These are phyloP conservation scores for Amylostereum areolatum DNA, from an alignment of 1,284 basidiomycete genomes.

Conservation along the genomic window DNA sequence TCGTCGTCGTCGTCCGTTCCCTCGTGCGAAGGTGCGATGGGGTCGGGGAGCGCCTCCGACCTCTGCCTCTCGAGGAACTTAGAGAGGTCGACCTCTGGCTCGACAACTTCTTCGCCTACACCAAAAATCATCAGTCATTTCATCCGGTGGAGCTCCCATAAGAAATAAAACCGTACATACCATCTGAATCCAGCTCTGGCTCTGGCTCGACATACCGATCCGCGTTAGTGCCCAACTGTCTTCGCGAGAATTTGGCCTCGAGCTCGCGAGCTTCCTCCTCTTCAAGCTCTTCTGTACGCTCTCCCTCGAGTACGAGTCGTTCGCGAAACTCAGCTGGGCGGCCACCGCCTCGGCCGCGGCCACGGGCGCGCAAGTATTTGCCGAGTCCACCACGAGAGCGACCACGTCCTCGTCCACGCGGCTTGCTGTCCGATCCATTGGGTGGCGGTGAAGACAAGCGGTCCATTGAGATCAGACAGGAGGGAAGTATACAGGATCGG, in stretches of 20 bases:
- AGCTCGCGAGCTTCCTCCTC: constrained; percentile 42
- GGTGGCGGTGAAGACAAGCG: too few relatives aligned
- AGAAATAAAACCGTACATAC: constrained; percentile 29
- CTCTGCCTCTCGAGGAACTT: constrained; percentile 58
- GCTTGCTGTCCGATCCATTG: too few relatives aligned
- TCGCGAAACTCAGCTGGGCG: constrained; percentile 58
- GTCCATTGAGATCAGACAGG: too few relatives aligned
- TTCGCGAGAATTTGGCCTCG: constrained; percentile 43
- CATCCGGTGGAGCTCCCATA: neutral
- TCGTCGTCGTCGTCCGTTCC: constrained; percentile 39
- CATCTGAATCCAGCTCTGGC: constrained; percentile 60
- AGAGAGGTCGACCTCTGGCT: constrained; percentile 70
- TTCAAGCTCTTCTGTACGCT: constrained; percentile 34
- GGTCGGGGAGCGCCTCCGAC: constrained; percentile 32
- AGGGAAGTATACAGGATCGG: too few relatives aligned
- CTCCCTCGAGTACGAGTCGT: constrained; percentile 55
- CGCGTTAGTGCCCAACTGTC: constrained; percentile 59
- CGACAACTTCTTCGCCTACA: constrained; percentile 58
- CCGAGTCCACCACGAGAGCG: constrained; percentile 64
- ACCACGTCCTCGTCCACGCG: constrained; percentile 40
- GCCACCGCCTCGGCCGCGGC: constrained; percentile 50
- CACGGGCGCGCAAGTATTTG: constrained; percentile 65
- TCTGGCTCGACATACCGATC: constrained; percentile 67
- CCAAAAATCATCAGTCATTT: neutral
- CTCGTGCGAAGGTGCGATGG: constrained; percentile 18